Evolutionary conservation across 129 eudicot genomes (phyloP).

Genomic region (Escallonia herrerae): DNA sequence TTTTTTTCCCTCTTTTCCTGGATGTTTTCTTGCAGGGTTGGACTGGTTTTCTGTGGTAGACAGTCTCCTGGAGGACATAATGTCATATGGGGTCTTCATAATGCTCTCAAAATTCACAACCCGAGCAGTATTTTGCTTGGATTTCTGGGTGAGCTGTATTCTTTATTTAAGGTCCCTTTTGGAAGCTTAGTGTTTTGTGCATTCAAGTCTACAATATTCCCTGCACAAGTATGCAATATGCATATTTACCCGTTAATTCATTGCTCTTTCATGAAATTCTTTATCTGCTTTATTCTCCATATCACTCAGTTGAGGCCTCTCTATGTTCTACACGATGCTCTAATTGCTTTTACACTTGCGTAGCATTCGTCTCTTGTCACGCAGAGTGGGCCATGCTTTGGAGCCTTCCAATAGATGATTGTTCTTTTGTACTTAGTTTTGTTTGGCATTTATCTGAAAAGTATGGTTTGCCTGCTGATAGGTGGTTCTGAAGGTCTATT

Average conservation of each 20-base stretch:
- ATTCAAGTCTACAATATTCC: neutral
- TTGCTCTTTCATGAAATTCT: neutral
- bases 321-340: too few species aligned
- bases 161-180: neutral
- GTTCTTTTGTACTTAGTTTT: neutral
- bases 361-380: too few species aligned
- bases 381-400: neutral
- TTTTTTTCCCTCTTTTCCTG: neutral
- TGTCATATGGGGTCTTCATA: slow-evolving; percentile 89
- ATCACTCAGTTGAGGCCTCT: neutral
- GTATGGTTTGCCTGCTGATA: slow-evolving; percentile 15
- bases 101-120: slow-evolving; percentile 85
- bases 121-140: slow-evolving; percentile 69
- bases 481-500: slow-evolving; percentile 99
- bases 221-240: neutral
- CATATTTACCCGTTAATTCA: neutral
- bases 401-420: slow-evolving; percentile 3
- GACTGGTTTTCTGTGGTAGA: slow-evolving; percentile 90
- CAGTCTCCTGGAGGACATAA: slow-evolving; percentile 99
- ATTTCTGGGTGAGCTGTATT: slow-evolving; percentile 54
- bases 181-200: neutral
- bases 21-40: slow-evolving; percentile 55
- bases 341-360: too few species aligned
- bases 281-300: neutral
- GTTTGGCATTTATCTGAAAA: neutral